Base-by-base conservation (phyloP, 2,329 filamentous ascomycete species). In the Drechslerella coelobrocha region DNA sequence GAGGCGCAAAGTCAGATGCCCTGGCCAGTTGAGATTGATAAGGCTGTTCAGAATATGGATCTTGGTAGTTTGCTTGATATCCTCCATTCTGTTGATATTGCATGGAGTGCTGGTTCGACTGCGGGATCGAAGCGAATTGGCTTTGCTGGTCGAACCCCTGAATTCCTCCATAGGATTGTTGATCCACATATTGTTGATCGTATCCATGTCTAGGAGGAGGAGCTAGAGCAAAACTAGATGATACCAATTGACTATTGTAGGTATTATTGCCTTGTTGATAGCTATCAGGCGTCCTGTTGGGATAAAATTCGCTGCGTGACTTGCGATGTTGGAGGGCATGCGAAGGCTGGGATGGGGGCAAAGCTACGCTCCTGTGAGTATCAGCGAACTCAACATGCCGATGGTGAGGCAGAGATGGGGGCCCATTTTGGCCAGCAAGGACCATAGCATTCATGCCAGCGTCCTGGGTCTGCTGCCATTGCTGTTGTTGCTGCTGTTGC, bases 371-470 rank as follows among this genome's bases (percentile, higher is more conserved):
- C 26, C 65, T 57, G 7, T 57, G 57, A 26, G 51, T 57, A 59
- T 69, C 65, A 23, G 52, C 65, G 9, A 69, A 69, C 39, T 69
- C 65, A n/a, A 69, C 65, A 21, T 69, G 65, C 10, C 57, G 52
- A 43, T 69, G 65, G 9, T 69, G 57, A 24, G 65, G 65, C 23
- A 69, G 41, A 29, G 48, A n/a, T 7, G 65, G 65, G 2, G 65
- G 65, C 3, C 52, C 57, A 17, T 54, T 69, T 17, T 69, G 65
- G 21, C 45, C 59, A 1, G 65, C 65, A 17, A 69, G 23, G 23
- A 57, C 57, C 57, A 69, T 62, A 3, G 63, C 50, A 23, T 37
- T 37, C 31, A 37, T 34, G 26, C 34, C 41, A 29, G 53, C 45
- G 23, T 52, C 37, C 14, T 34, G 34, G 19, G 52, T 43, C 4